Base-by-base conservation (phyloP, 371 early-diverging fungal species). In the Synchytrium microbalum region DNA sequence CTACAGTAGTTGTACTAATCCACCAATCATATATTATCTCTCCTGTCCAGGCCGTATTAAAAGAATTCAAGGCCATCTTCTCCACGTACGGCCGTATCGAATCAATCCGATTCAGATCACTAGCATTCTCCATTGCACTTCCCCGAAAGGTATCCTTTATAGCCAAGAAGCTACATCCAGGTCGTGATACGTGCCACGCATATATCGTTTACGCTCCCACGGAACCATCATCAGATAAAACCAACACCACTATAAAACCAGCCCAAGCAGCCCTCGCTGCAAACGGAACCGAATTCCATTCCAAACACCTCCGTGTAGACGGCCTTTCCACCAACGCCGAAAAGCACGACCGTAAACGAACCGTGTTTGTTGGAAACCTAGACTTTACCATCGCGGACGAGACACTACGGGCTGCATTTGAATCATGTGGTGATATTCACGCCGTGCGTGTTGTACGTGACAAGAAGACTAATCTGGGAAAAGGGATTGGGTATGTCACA, bases 311-410 rank as follows among this genome's bases (percentile, higher is more conserved):
- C 53, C 89, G 96, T 54, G 93, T 92, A 1, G 94, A 95, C 66
- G 71, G 75, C n/a, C 85, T 84, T 57, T 16, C 57, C 27, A 13
- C 16, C 13, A n/a, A n/a, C n/a, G n/a, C n/a, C n/a, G n/a, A n/a
- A n/a, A 65, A 79, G 59, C 80, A 84, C 64, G 92, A 93, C 68
- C 72, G 79, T 65, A 93, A 92, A 72, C 79, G 87, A 46, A 86
- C 91, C 19, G 88, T 95, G 2, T 96, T 96, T 72, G 79, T 96
- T 38, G 97, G 95, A n/a, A 90, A 86, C 66, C 77, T 96, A 64
- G 79, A 87, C 16, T 92, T 95, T 76, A 92, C 90, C 59, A 79
- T 87, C 19, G 81, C 86, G 64, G 95, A 95, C 58, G 97, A 96
- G 67, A 81, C 79, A 29, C 74, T 96, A 32, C 93, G 95, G 92